phyloP scores from a whole-genome alignment of 1,139 yeast genomes.

The Lizanozyma gosingica region DNA sequence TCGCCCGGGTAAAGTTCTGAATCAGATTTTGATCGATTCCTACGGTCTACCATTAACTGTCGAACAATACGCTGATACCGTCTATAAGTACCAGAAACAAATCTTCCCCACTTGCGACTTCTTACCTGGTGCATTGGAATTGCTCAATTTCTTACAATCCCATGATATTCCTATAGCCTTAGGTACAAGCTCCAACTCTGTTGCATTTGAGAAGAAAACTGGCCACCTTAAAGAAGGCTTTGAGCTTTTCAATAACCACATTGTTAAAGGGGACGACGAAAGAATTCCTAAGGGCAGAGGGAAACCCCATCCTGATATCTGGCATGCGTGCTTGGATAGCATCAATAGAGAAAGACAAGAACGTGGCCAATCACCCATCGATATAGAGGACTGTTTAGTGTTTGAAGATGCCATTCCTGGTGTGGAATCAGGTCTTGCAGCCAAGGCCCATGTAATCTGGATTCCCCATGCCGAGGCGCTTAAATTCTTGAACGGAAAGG shows the following conservation, averaged over 20 bases:
- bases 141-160: slow-evolving; percentile 42
- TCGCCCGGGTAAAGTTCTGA: slow-evolving; percentile 65
- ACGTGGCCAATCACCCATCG: slow-evolving; percentile 35
- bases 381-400: slow-evolving; percentile 71
- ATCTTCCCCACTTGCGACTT: slow-evolving; percentile 59
- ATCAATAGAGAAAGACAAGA: slow-evolving; percentile 42
- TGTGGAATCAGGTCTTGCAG: slow-evolving; percentile 69
- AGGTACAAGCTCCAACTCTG: slow-evolving; percentile 75
- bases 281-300: slow-evolving; percentile 80
- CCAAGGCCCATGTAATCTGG: slow-evolving; percentile 87
- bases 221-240: slow-evolving; percentile 54
- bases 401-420: slow-evolving; percentile 96
- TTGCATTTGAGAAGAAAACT: slow-evolving; percentile 62
- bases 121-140: slow-evolving; percentile 78
- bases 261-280: slow-evolving; percentile 83
- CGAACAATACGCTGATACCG: slow-evolving; percentile 46
- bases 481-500: slow-evolving; percentile 34
- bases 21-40: slow-evolving; percentile 55
- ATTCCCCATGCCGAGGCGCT: slow-evolving; percentile 76
- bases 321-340: slow-evolving; percentile 70
- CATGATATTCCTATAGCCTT: slow-evolving; percentile 69
- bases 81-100: slow-evolving; percentile 44
- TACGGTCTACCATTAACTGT: slow-evolving; percentile 60
- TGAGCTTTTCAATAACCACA: slow-evolving; percentile 52
- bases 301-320: slow-evolving; percentile 88